Percentiles rank a stretch among this genome's conserved stretches.
Conservation (phyloP, 805 yeast genomes). For the Sungouiozyma intestinalis region DNA sequence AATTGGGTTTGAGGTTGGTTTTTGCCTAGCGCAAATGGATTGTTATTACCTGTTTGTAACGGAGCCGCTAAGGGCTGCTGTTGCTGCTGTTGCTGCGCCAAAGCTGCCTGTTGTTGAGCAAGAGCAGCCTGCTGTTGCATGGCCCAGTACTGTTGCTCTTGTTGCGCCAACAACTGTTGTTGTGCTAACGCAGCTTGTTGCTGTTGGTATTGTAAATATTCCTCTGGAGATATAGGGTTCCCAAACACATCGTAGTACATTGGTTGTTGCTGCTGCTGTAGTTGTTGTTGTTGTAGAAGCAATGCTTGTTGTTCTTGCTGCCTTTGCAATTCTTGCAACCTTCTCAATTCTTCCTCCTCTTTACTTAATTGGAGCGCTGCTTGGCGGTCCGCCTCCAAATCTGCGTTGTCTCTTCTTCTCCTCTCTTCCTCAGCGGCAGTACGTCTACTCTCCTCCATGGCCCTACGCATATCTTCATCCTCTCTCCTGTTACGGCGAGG, state of each 20-base stretch:
- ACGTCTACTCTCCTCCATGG: constrained; percentile 65
- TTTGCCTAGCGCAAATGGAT: constrained; percentile 55
- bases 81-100: constrained; percentile 35
- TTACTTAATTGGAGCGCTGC: constrained; percentile 20
- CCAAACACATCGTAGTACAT: constrained; percentile 29
- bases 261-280: constrained; percentile 21
- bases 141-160: constrained; percentile 21
- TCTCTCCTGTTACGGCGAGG: constrained; percentile 19
- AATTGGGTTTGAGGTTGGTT: constrained; percentile 7
- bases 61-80: constrained; percentile 17
- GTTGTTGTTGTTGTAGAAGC: constrained; percentile 15
- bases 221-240: constrained; percentile 29
- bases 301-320: constrained; percentile 18
- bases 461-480: constrained; percentile 71
- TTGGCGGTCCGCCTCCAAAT: constrained; percentile 21
- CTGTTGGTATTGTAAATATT: constrained; percentile 26
- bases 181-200: constrained; percentile 24
- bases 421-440: constrained; percentile 80
- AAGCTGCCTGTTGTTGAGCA: constrained; percentile 32
- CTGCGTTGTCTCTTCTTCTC: constrained; percentile 32
- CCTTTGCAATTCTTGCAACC: constrained; percentile 20
- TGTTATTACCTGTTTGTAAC: constrained; percentile 60
- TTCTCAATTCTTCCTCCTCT: constrained; percentile 25
- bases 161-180: constrained; percentile 17
- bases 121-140: constrained; percentile 12